Percentiles rank a stretch among this genome's conserved stretches.
Evolutionary conservation across 345 rosid genomes (phyloP).

Genomic region (Physaria fendleri): DNA sequence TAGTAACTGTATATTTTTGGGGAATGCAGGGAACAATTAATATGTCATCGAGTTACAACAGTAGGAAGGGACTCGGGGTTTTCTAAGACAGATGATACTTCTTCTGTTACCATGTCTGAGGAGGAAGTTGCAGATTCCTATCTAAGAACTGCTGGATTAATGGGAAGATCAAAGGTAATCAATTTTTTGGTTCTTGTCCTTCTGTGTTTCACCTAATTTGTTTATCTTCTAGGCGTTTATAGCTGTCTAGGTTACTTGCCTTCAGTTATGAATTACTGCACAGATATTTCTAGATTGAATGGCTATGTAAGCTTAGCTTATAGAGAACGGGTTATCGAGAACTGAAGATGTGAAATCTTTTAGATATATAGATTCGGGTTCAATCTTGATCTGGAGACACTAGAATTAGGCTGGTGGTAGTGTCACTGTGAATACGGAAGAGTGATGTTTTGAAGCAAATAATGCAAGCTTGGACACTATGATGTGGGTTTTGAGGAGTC

Average conservation of each 20-base stretch:
- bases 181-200: no score
- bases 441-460: background rate
- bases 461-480: background rate
- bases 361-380: background rate
- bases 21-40: constrained; percentile 58
- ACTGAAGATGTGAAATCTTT: no score
- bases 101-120: constrained; percentile 32
- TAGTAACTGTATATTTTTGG: background rate
- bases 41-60: constrained; percentile 73
- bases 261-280: no score
- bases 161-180: no score
- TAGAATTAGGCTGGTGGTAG: background rate
- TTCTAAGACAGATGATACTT: constrained; percentile 27
- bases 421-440: background rate
- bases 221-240: no score
- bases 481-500: background rate
- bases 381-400: background rate
- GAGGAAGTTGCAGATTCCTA: constrained; percentile 54
- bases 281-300: no score
- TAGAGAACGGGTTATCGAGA: no score
- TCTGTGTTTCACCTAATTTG: no score
- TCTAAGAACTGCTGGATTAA: no score
- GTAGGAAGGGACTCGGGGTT: constrained; percentile 49
- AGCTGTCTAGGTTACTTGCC: no score
- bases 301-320: no score